These are phyloP conservation scores for Hanseniaspora pseudoguilliermondii DNA, from an alignment of 805 yeast species.

Conservation along the genomic window DNA sequence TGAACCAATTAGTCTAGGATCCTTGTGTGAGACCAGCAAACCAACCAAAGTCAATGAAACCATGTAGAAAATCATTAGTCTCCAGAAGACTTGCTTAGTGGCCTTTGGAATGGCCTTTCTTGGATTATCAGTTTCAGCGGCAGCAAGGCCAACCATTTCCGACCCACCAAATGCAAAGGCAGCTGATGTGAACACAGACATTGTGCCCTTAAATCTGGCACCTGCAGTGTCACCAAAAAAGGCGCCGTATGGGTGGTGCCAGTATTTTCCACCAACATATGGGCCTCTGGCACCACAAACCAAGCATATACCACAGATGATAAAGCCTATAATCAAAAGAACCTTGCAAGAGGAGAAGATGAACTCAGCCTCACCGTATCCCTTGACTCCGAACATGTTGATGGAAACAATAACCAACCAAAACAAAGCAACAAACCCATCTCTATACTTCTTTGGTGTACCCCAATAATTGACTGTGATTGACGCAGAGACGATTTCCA, in stretches of 20 bases:
- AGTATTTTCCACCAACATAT: slow-evolving; percentile 40
- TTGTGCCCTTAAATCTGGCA: slow-evolving; percentile 38
- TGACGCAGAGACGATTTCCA: slow-evolving; percentile 43
- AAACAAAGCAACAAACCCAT: slow-evolving; percentile 38
- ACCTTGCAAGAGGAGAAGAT: slow-evolving; percentile 38
- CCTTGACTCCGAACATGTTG: slow-evolving; percentile 43
- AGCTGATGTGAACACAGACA: slow-evolving; percentile 43
- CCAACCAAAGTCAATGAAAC: slow-evolving; percentile 35
- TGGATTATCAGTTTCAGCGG: slow-evolving; percentile 38
- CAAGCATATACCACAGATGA: slow-evolving; percentile 40
- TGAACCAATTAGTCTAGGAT: slow-evolving; percentile 34
- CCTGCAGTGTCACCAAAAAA: slow-evolving; percentile 35
- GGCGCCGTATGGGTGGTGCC: slow-evolving; percentile 41
- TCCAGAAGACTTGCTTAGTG: slow-evolving; percentile 45
- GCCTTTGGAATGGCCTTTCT: slow-evolving; percentile 39
- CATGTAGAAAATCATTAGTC: slow-evolving; percentile 38
- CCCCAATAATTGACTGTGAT: slow-evolving; percentile 44
- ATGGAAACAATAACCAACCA: slow-evolving; percentile 37
- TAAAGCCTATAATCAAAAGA: slow-evolving; percentile 41
- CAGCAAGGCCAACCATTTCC: slow-evolving; percentile 40
- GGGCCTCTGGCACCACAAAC: slow-evolving; percentile 36
- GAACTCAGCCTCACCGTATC: slow-evolving; percentile 45
- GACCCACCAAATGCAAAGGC: slow-evolving; percentile 45
- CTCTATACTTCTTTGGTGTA: slow-evolving; percentile 34
- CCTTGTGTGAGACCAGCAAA: slow-evolving; percentile 35